Percentiles rank a stretch among this genome's conserved stretches.
phyloP scores from a whole-genome alignment of 768 basidiomycete genomes.

The Naganishia randhawae region DNA sequence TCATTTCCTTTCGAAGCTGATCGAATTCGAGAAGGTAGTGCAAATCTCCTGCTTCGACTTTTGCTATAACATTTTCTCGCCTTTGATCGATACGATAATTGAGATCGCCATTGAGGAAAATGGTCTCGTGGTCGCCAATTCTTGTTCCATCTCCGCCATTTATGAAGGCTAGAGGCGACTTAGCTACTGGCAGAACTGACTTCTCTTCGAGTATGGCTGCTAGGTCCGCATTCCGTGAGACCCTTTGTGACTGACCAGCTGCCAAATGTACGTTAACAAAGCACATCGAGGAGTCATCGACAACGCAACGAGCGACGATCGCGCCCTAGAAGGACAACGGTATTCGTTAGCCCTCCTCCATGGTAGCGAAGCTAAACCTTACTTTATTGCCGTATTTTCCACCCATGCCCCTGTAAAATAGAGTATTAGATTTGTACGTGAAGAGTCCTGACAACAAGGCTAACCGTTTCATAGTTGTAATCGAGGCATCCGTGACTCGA shows the following conservation, averaged over 20 bases:
- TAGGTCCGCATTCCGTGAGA: conserved; percentile 79
- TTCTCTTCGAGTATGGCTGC: conserved; percentile 82
- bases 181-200: conserved; percentile 58
- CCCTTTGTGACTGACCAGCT: conserved; percentile 73
- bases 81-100: conserved; percentile 97
- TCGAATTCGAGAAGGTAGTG: conserved; percentile 68
- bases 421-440: neutral
- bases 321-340: conserved; percentile 61
- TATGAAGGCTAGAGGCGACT: conserved; percentile 63
- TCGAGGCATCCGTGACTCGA: conserved; percentile 63
- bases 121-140: conserved; percentile 91
- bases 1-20: conserved; percentile 81
- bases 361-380: conserved; percentile 29
- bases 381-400: conserved; percentile 96
- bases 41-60: conserved; percentile 66
- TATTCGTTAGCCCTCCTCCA: neutral
- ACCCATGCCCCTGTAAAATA: conserved; percentile 65
- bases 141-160: conserved; percentile 90
- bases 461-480: conserved; percentile 71
- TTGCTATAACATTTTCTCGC: conserved; percentile 71
- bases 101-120: conserved; percentile 88
- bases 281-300: conserved; percentile 89
- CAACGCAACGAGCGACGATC: conserved; percentile 76
- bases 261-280: conserved; percentile 96
- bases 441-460: neutral